Percentiles rank a stretch among this genome's conserved stretches.
Conservation (phyloP, 140 eudicot species). For the Cichorium intybus region DNA sequence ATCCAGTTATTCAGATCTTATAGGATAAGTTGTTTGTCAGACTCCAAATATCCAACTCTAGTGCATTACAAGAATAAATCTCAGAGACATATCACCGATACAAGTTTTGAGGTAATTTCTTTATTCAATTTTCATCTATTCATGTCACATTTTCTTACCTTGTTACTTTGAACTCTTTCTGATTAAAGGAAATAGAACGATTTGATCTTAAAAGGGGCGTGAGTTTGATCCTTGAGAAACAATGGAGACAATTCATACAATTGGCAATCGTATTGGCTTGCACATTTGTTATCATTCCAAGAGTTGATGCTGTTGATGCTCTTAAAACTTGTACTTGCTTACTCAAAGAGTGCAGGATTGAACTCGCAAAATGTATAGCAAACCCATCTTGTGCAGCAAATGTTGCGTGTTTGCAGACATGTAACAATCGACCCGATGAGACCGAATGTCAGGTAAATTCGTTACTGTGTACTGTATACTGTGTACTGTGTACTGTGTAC, state of each 20-base stretch:
- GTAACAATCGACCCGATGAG: slow-evolving; percentile 96
- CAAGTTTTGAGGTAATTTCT: slow-evolving; percentile 48
- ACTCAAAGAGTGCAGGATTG: slow-evolving; percentile 92
- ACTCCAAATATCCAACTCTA: slow-evolving; percentile 28
- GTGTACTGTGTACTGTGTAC: neutral
- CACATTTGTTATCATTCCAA: slow-evolving; percentile 57
- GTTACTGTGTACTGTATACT: neutral
- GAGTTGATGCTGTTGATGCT: slow-evolving; percentile 90
- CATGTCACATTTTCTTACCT: neutral
- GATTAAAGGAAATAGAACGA: slow-evolving; percentile 36
- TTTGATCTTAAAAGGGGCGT: slow-evolving; percentile 28
- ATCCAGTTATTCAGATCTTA: slow-evolving; percentile 41
- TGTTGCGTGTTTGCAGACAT: slow-evolving; percentile 93
- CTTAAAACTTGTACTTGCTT: slow-evolving; percentile 87
- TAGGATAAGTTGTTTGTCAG: slow-evolving; percentile 23
- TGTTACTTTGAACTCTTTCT: neutral
- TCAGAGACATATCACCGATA: slow-evolving; percentile 16
- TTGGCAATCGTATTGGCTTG: slow-evolving; percentile 58
- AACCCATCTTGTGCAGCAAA: slow-evolving; percentile 99
- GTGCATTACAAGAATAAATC: slow-evolving; percentile 34
- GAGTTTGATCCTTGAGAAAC: slow-evolving; percentile 32
- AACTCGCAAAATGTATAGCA: slow-evolving; percentile 93
- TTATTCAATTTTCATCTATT: neutral
- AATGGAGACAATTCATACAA: slow-evolving; percentile 55
- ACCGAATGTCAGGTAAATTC: slow-evolving; percentile 85